Conservation (phyloP, 116 monocot genomes). For the Iris pallida region DNA sequence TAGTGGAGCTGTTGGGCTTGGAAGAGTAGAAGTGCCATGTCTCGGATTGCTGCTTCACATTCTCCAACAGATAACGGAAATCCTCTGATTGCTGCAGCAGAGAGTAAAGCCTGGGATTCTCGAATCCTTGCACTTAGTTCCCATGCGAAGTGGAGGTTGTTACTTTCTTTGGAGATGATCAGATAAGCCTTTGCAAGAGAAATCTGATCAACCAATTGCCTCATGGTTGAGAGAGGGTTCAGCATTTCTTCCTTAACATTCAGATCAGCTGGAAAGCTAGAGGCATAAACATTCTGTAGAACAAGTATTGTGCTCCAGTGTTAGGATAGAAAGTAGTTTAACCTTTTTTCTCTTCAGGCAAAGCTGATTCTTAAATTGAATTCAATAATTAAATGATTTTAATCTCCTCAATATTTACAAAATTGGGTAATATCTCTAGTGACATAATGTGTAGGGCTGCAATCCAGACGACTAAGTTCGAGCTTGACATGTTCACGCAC, state of each 20-base stretch:
- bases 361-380: background rate
- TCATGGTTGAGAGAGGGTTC: conserved; percentile 49
- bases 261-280: conserved; percentile 37
- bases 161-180: conserved; percentile 65
- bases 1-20: conserved; percentile 65
- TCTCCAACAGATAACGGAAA: conserved; percentile 13
- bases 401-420: too few relatives aligned
- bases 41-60: conserved; percentile 30
- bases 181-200: conserved; percentile 63
- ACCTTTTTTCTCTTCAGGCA: background rate
- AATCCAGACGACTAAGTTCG: too few relatives aligned
- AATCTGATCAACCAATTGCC: conserved; percentile 78
- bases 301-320: conserved; percentile 1
- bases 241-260: conserved; percentile 75
- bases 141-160: conserved; percentile 59
- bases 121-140: conserved; percentile 56
- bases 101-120: conserved; percentile 52
- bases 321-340: background rate
- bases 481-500: too few relatives aligned
- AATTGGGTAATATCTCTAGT: too few relatives aligned
- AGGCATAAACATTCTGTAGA: conserved; percentile 40
- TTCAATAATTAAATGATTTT: too few relatives aligned
- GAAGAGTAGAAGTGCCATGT: conserved; percentile 52
- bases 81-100: conserved; percentile 28
- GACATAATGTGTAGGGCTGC: too few relatives aligned